Percentiles rank a stretch among this genome's conserved stretches.
Evolutionary conservation across 1,284 basidiomycete genomes (phyloP).

Genomic region (Apiotrichum mycotoxinovorans): DNA sequence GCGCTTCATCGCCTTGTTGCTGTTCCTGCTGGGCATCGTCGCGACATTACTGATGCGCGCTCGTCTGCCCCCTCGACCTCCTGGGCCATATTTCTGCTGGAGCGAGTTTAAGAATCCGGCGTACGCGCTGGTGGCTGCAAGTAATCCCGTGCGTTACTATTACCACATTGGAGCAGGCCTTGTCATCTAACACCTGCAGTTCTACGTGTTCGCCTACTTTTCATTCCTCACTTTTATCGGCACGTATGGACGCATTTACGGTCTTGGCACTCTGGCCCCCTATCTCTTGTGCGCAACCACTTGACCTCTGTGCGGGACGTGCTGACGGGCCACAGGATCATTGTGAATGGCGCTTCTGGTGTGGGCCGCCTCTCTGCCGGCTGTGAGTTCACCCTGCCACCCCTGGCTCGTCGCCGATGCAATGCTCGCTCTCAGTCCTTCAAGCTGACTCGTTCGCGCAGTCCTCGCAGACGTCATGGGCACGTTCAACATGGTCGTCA

Average conservation of each 20-base stretch:
- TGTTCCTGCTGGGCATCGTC: conserved; percentile 12
- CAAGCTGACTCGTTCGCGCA: conserved; percentile 1
- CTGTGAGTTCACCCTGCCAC: no score
- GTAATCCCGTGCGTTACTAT: background rate
- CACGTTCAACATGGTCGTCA: conserved; percentile 26
- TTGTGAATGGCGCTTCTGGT: background rate
- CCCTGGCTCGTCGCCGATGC: no score
- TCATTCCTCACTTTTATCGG: conserved; percentile 32
- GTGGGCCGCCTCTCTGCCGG: background rate
- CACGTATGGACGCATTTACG: conserved; percentile 24
- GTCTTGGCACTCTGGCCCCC: conserved; percentile 24
- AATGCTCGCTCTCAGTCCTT: no score
- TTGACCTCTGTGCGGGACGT: background rate
- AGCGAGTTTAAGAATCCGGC: conserved; percentile 24
- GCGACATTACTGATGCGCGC: conserved; percentile 29
- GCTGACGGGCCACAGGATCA: background rate
- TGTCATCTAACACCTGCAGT: conserved; percentile 2
- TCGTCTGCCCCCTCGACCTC: conserved; percentile 20
- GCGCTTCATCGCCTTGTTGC: conserved; percentile 30
- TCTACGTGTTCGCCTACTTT: conserved; percentile 29
- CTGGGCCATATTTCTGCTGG: conserved; percentile 26
- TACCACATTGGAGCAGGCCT: background rate
- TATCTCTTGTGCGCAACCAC: conserved; percentile 26
- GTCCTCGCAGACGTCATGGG: conserved; percentile 28
- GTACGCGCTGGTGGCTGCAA: conserved; percentile 21